phyloP scores from a whole-genome alignment of 495 filamentous ascomycete species.

The Aspergillus panamensis region DNA sequence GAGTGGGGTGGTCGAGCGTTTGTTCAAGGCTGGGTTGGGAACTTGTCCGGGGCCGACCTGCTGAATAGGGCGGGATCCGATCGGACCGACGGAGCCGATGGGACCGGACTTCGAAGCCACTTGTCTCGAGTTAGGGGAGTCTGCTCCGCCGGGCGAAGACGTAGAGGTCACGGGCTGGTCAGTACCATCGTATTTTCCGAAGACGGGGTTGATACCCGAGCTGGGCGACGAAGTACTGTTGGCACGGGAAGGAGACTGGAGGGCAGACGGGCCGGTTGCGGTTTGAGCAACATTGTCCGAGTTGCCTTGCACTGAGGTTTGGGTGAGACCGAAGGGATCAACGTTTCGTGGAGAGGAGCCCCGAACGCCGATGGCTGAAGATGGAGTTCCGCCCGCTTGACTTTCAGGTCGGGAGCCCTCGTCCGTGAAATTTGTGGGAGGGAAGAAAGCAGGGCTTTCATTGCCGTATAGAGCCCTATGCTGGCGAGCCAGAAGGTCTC shows the following conservation, averaged over 20 bases:
- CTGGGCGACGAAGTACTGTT: conserved; percentile 83
- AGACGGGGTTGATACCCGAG: conserved; percentile 60
- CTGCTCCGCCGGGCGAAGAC: conserved; percentile 84
- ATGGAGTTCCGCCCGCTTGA: conserved; percentile 54
- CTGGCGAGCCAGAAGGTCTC: conserved; percentile 92
- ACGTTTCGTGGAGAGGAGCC: conserved; percentile 60
- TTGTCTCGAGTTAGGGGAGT: conserved; percentile 73
- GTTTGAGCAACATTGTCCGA: conserved; percentile 41
- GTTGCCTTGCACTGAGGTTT: conserved; percentile 34
- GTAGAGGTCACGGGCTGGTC: conserved; percentile 84
- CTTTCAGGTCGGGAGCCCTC: conserved; percentile 60
- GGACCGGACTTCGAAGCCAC: conserved; percentile 48
- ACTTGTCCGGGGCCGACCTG: conserved; percentile 45
- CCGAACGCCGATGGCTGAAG: conserved; percentile 48
- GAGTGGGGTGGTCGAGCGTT: conserved; percentile 85
- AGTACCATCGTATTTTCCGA: conserved; percentile 51
- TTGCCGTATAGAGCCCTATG: conserved; percentile 86
- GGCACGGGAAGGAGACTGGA: conserved; percentile 69
- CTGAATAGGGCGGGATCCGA: conserved; percentile 78
- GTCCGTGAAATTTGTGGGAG: conserved; percentile 57
- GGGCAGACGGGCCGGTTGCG: conserved; percentile 33
- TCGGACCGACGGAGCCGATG: conserved; percentile 76
- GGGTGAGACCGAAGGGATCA: conserved; percentile 57
- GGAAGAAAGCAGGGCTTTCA: conserved; percentile 60
- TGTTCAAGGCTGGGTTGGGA: conserved; percentile 66